Conservation (phyloP, 2,329 filamentous ascomycete genomes). For the Alternaria incomplexa region DNA sequence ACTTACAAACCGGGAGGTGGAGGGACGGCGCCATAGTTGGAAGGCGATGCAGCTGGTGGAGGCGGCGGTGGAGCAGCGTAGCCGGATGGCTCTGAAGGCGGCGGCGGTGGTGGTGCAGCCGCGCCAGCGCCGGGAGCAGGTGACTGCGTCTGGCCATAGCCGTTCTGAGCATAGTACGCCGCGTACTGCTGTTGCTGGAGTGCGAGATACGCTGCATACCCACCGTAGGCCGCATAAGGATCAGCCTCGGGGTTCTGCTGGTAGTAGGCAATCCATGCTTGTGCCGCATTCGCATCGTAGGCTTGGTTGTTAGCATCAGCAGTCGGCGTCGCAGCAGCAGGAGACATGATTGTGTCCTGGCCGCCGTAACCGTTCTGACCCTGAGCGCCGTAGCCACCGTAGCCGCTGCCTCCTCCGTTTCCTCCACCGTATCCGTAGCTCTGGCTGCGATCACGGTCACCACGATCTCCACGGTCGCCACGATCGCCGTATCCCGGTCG, state of each 20-base stretch:
- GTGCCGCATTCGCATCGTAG: slow-evolving; percentile 78
- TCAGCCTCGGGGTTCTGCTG: slow-evolving; percentile 77
- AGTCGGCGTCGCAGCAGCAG: slow-evolving; percentile 44
- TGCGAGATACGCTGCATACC: slow-evolving; percentile 56
- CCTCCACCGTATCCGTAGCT: slow-evolving; percentile 48
- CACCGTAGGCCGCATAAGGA: slow-evolving; percentile 89
- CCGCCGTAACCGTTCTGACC: slow-evolving; percentile 37
- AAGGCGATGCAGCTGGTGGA: slow-evolving; percentile 42
- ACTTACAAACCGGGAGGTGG: slow-evolving; percentile 44
- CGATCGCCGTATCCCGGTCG: slow-evolving; percentile 51
- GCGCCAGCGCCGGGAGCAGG: slow-evolving; percentile 36
- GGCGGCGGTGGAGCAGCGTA: slow-evolving; percentile 43
- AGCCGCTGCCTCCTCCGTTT: slow-evolving; percentile 49
- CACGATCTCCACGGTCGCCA: slow-evolving; percentile 48
- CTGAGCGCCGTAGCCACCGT: slow-evolving; percentile 46
- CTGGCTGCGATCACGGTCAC: slow-evolving; percentile 49
- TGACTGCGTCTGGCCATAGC: slow-evolving; percentile 33
- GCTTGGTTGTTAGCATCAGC: slow-evolving; percentile 49
- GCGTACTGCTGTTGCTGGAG: slow-evolving; percentile 41
- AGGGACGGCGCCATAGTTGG: slow-evolving; percentile 44
- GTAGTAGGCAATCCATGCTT: slow-evolving; percentile 72
- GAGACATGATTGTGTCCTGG: slow-evolving; percentile 35
- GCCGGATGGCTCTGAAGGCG: slow-evolving; percentile 36
- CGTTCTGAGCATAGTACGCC: slow-evolving; percentile 37
- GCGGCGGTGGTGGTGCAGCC: slow-evolving; percentile 35